A percentile compares a stretch with the other conserved stretches of the same genome.
phyloP scores from a whole-genome alignment of 768 basidiomycete species.

The Cyathus striatus region DNA sequence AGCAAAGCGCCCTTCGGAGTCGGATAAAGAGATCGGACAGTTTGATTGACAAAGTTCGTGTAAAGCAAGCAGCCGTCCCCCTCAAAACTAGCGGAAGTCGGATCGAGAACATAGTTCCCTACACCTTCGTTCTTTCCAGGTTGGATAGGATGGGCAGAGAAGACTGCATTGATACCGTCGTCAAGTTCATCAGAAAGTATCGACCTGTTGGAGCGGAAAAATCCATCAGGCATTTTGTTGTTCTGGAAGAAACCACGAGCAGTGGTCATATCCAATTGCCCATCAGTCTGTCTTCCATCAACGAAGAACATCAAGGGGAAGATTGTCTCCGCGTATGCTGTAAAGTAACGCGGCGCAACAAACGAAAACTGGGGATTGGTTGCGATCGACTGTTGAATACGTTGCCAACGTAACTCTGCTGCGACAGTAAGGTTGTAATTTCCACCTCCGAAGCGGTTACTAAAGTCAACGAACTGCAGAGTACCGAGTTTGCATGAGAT shows the following conservation, averaged over 20 bases:
- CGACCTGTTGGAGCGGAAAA: conserved; percentile 12
- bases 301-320: conserved; percentile 18
- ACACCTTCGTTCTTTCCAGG: conserved; percentile 14
- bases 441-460: conserved; percentile 18
- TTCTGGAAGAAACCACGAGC: conserved; percentile 20
- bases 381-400: conserved; percentile 18
- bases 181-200: conserved; percentile 2
- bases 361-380: conserved; percentile 19
- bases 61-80: conserved; percentile 13
- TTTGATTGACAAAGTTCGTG: conserved; percentile 14
- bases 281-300: conserved; percentile 15
- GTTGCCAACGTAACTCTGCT: conserved; percentile 16
- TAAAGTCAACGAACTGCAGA: conserved; percentile 16
- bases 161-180: conserved; percentile 9
- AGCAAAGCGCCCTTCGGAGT: conserved; percentile 12
- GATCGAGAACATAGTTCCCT: conserved; percentile 15
- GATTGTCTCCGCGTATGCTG: conserved; percentile 16
- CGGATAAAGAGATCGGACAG: conserved; percentile 14
- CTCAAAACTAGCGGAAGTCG: conserved; percentile 13
- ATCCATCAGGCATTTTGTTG: conserved; percentile 14
- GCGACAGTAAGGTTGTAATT: conserved; percentile 19
- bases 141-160: conserved; percentile 9
- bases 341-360: conserved; percentile 17
- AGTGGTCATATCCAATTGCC: conserved; percentile 13
- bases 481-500: too few species aligned